Percentiles rank a stretch among this genome's conserved stretches.
phyloP scores from a whole-genome alignment of 768 basidiomycete genomes.

The Peribolospora baueri region DNA sequence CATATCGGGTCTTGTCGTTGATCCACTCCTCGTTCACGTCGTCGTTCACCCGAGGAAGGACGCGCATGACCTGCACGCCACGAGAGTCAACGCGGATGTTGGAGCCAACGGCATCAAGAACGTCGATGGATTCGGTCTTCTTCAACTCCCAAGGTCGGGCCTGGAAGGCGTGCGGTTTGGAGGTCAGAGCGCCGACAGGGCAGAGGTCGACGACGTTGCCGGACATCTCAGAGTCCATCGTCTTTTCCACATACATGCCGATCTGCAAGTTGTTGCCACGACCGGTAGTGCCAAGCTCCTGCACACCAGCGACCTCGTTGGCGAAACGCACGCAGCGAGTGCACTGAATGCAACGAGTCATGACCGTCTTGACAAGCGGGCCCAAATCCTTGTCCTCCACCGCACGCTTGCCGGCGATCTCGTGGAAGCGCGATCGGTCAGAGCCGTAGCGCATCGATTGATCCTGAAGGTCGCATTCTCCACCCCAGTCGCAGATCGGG shows the following conservation, averaged over 20 bases:
- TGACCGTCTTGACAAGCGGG: conserved; percentile 90
- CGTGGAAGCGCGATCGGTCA: conserved; percentile 92
- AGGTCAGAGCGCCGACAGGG: conserved; percentile 91
- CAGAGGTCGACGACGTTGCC: conserved; percentile 94
- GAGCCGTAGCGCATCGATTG: conserved; percentile 98
- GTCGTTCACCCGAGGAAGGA: conserved; percentile 88
- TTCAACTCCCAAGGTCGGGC: conserved; percentile 97
- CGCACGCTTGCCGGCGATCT: conserved; percentile 90
- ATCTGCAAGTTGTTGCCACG: conserved; percentile 97
- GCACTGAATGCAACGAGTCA: conserved; percentile 98
- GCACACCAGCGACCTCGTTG: conserved; percentile 95
- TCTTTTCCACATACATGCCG: conserved; percentile 92
- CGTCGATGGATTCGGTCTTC: conserved; percentile 88
- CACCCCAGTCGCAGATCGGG: conserved; percentile 95
- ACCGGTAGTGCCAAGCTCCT: conserved; percentile 88
- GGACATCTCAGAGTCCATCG: conserved; percentile 87
- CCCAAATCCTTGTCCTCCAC: conserved; percentile 97
- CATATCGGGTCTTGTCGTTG: conserved; percentile 92
- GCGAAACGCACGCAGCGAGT: conserved; percentile 97
- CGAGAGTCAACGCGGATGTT: conserved; percentile 92
- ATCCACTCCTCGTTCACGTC: conserved; percentile 99
- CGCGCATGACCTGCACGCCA: conserved; percentile 86
- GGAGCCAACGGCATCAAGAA: conserved; percentile 79
- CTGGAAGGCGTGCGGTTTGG: conserved; percentile 95
- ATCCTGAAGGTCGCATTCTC: conserved; percentile 95